These are phyloP conservation scores for Hypoxylon lenormandii DNA, from an alignment of 495 filamentous ascomycete genomes.

Conservation along the genomic window DNA sequence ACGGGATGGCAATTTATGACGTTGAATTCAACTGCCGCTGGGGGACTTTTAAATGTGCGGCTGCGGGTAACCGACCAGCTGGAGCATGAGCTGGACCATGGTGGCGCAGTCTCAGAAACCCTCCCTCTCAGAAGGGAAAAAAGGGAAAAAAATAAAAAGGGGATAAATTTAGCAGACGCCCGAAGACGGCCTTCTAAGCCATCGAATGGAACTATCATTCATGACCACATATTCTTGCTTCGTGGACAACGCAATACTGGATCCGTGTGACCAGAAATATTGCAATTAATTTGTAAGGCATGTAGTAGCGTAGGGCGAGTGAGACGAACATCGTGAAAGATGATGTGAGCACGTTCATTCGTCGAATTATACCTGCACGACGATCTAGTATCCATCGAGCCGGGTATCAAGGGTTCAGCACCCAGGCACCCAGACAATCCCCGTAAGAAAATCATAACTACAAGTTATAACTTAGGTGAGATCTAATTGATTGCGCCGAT, in stretches of 20 bases:
- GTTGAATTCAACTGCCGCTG: conserved; percentile 39
- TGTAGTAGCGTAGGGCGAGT: conserved; percentile 15
- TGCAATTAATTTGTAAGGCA: conserved; percentile 31
- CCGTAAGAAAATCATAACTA: conserved; percentile 14
- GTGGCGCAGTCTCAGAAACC: conserved; percentile 39
- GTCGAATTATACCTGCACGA: conserved; percentile 32
- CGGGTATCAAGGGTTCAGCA: conserved; percentile 19
- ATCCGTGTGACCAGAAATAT: conserved; percentile 41
- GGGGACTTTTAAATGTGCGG: conserved; percentile 22
- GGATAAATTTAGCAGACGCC: conserved; percentile 37
- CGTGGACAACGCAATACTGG: neutral
- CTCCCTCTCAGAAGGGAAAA: conserved; percentile 14
- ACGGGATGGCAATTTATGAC: conserved; percentile 37
- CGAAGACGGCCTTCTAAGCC: neutral
- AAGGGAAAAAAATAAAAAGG: neutral
- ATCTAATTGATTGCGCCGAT: conserved; percentile 31
- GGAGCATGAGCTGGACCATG: conserved; percentile 22
- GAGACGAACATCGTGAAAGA: conserved; percentile 33
- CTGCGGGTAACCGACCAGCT: conserved; percentile 24
- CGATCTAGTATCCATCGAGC: conserved; percentile 46
- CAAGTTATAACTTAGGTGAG: conserved; percentile 34
- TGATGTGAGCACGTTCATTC: conserved; percentile 35
- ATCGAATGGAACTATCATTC: conserved; percentile 6
- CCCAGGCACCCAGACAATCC: conserved; percentile 7
- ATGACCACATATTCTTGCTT: neutral